Percentiles rank a stretch among this genome's conserved stretches.
Evolutionary conservation across 2,329 filamentous ascomycete genomes (phyloP).

Genomic region (Neofusicoccum kwambonambiense): DNA sequence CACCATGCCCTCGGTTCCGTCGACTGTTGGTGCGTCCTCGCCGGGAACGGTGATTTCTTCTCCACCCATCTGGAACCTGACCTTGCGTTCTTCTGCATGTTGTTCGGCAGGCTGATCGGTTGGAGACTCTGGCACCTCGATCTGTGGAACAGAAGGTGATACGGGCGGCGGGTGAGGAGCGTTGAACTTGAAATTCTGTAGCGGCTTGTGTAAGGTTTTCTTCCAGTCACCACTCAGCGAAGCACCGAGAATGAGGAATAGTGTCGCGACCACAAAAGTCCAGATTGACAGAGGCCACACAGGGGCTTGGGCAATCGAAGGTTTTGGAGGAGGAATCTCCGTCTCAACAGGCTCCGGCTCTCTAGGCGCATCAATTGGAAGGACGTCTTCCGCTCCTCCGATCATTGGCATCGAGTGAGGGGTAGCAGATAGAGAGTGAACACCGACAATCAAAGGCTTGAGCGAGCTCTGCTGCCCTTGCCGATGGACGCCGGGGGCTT

Average conservation of each 20-base stretch:
- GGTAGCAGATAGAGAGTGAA: constrained; percentile 33
- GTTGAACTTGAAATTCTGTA: constrained; percentile 34
- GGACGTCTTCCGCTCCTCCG: constrained; percentile 9
- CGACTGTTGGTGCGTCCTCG: background rate
- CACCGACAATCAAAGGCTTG: constrained; percentile 38
- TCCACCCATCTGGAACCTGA: constrained; percentile 17
- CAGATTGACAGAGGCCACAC: constrained; percentile 1
- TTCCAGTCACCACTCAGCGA: constrained; percentile 13
- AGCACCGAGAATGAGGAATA: constrained; percentile 15
- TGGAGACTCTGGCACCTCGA: background rate
- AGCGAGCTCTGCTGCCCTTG: constrained; percentile 32
- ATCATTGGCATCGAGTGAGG: constrained; percentile 3
- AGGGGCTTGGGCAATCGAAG: constrained; percentile 11
- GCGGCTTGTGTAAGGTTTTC: constrained; percentile 25
- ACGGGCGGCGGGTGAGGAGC: constrained; percentile 25
- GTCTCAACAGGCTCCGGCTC: constrained; percentile 14
- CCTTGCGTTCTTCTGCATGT: constrained; percentile 12
- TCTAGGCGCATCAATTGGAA: constrained; percentile 26
- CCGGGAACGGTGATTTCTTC: constrained; percentile 14
- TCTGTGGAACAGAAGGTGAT: background rate
- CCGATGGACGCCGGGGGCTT: constrained; percentile 26
- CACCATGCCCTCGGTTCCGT: background rate
- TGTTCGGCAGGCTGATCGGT: background rate
- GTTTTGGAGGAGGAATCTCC: constrained; percentile 17
- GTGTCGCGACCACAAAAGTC: constrained; percentile 17